Conservation (phyloP, 768 basidiomycete genomes). For the Mycena floridula region DNA sequence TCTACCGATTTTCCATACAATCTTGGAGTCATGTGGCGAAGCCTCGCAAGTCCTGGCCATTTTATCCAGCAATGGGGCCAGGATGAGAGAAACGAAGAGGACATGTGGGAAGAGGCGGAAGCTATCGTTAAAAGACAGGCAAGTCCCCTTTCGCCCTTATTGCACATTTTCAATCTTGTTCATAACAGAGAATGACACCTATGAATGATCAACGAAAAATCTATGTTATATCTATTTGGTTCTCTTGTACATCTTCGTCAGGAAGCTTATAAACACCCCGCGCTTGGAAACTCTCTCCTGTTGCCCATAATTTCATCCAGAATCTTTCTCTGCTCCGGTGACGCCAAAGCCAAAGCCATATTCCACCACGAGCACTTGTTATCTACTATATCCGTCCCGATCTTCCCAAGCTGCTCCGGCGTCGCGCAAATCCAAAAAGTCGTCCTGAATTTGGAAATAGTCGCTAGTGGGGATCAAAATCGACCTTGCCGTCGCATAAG, state of each 20-base stretch:
- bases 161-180: no score
- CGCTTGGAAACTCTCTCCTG: slow-evolving; percentile 39
- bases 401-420: slow-evolving; percentile 64
- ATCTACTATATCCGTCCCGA: slow-evolving; percentile 97
- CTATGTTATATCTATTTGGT: slow-evolving; percentile 53
- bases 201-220: no score
- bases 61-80: no score
- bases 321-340: slow-evolving; percentile 47
- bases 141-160: no score
- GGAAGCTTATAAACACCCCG: slow-evolving; percentile 79
- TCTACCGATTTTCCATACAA: no score
- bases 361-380: slow-evolving; percentile 99
- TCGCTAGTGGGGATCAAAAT: slow-evolving; percentile 92
- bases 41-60: no score
- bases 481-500: slow-evolving; percentile 23
- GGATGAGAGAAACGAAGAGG: no score
- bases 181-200: no score
- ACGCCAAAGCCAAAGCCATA: slow-evolving; percentile 61
- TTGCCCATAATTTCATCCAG: slow-evolving; percentile 51
- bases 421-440: slow-evolving; percentile 93
- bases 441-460: slow-evolving; percentile 99
- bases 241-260: slow-evolving; percentile 79
- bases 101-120: no score
- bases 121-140: no score
- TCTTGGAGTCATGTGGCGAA: no score